These are phyloP conservation scores for Gnaphalium uliginosum DNA, from an alignment of 129 eudicot genomes.

Conservation along the genomic window DNA sequence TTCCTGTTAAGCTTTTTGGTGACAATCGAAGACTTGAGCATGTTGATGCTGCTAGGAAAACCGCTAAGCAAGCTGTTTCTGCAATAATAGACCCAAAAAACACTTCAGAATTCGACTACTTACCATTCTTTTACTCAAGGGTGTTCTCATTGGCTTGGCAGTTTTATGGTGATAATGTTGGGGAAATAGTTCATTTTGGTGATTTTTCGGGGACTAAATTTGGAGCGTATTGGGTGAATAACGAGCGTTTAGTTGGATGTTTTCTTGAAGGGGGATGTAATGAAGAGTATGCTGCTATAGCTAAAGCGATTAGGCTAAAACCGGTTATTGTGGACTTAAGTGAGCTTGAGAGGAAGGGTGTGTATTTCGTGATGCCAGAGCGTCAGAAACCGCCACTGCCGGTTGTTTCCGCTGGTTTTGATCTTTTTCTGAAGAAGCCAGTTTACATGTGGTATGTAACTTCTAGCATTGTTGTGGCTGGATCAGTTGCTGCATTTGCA, in stretches of 20 bases:
- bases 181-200: constrained; percentile 83
- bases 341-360: constrained; percentile 61
- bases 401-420: constrained; percentile 10
- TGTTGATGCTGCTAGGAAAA: constrained; percentile 79
- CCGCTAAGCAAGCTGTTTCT: constrained; percentile 80
- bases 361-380: constrained; percentile 49
- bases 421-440: constrained; percentile 40
- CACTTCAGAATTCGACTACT: constrained; percentile 62
- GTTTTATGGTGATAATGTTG: constrained; percentile 82
- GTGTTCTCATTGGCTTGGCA: constrained; percentile 91
- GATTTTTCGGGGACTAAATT: constrained; percentile 67
- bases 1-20: constrained; percentile 67
- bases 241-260: constrained; percentile 70
- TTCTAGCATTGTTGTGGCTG: constrained; percentile 71
- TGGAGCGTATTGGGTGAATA: constrained; percentile 81
- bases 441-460: constrained; percentile 63
- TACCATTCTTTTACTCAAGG: constrained; percentile 91
- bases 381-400: constrained; percentile 34
- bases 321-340: constrained; percentile 53
- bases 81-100: constrained; percentile 77
- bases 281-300: constrained; percentile 74
- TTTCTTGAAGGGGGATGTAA: constrained; percentile 91
- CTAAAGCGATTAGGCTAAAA: constrained; percentile 57
- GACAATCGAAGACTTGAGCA: constrained; percentile 85
- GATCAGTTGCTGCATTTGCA: constrained; percentile 73